Evolutionary conservation across 140 eudicot genomes (phyloP).

Genomic region (Flaveria floridana): DNA sequence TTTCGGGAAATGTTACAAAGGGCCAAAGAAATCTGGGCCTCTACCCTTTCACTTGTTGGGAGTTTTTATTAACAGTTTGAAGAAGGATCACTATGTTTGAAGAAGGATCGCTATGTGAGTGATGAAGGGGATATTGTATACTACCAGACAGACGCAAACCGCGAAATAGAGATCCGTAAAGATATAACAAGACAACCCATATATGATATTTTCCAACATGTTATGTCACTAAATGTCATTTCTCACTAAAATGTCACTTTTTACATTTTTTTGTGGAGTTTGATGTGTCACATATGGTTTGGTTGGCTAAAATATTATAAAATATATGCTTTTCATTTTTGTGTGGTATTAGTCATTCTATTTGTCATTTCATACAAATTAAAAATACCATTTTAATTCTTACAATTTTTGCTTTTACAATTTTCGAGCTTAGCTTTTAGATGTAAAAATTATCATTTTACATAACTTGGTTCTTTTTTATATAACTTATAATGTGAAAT

Average conservation of each 20-base stretch:
- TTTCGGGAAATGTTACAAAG: conserved; percentile 76
- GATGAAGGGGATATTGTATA: conserved; percentile 87
- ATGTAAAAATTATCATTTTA: neutral
- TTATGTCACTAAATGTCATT: neutral
- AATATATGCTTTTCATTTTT: neutral
- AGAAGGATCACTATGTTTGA: conserved; percentile 88
- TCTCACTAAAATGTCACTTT: neutral
- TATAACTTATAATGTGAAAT: neutral
- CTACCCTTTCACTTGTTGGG: conserved; percentile 78
- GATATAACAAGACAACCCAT: conserved; percentile 21
- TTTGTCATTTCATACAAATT: neutral
- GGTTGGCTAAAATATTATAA: conserved; percentile 12
- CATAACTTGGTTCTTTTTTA: neutral
- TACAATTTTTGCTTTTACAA: neutral
- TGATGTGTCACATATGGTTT: conserved; percentile 26
- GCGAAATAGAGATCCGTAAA: conserved; percentile 32
- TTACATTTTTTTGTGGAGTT: neutral
- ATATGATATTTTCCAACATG: conserved; percentile 19
- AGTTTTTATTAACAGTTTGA: conserved; percentile 60
- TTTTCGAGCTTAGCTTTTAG: neutral
- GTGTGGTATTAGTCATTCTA: neutral
- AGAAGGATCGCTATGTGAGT: no score
- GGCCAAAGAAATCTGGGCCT: conserved; percentile 82
- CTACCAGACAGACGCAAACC: conserved; percentile 66
- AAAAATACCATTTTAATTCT: neutral